A percentile compares a stretch with the other conserved stretches of the same genome.
Conservation (phyloP, 768 basidiomycete species). For the Suillus alpinus region DNA sequence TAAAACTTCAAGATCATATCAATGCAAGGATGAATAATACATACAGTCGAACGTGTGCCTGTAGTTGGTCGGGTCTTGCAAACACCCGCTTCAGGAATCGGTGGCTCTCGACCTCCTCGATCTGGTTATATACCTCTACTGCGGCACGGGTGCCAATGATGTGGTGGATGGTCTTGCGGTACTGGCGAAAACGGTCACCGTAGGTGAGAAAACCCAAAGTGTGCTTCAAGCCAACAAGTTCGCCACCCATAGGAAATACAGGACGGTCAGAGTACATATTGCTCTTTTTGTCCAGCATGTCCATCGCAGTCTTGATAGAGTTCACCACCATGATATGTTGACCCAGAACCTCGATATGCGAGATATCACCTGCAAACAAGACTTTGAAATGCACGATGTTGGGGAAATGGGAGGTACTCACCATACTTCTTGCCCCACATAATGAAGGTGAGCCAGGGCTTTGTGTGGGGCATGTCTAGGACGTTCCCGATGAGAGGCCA, state of each 20-base stretch:
- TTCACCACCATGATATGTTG: conserved; percentile 59
- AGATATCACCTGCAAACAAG: conserved; percentile 49
- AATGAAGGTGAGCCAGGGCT: conserved; percentile 44
- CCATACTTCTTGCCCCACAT: conserved; percentile 48
- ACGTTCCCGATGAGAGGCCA: conserved; percentile 47
- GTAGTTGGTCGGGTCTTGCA: conserved; percentile 35
- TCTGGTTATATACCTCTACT: conserved; percentile 30
- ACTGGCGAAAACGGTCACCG: conserved; percentile 39
- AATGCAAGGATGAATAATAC: conserved; percentile 7
- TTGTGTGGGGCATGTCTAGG: conserved; percentile 45
- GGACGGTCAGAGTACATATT: conserved; percentile 67
- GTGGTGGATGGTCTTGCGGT: conserved; percentile 39
- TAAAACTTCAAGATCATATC: background rate
- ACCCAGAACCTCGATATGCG: conserved; percentile 57
- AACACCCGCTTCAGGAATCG: conserved; percentile 41
- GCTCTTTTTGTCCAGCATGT: conserved; percentile 67
- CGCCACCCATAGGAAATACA: conserved; percentile 37
- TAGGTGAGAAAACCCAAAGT: conserved; percentile 37
- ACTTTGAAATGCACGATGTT: background rate
- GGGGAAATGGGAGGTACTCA: conserved; percentile 8
- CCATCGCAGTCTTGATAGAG: conserved; percentile 46
- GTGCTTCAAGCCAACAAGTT: conserved; percentile 32
- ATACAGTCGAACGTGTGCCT: conserved; percentile 40
- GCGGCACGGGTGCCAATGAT: conserved; percentile 40
- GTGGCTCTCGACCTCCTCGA: conserved; percentile 41